A percentile compares a stretch with the other conserved stretches of the same genome.
Evolutionary conservation across 2,329 filamentous ascomycete species (phyloP).

Genomic region (Thelonectria blattea): DNA sequence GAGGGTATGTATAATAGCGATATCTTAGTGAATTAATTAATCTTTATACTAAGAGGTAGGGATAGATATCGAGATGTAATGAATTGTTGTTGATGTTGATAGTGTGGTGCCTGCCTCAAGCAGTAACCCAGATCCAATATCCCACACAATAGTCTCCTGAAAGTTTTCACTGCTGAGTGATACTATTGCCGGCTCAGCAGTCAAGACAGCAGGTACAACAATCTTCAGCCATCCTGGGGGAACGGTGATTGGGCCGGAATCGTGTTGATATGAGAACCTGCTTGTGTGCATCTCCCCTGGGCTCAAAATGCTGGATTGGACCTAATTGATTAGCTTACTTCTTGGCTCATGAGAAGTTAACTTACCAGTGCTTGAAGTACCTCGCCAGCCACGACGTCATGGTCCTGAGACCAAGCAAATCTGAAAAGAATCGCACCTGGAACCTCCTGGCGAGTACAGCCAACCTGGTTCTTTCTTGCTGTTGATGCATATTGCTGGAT

Average conservation of each 20-base stretch:
- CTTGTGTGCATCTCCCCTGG: background rate
- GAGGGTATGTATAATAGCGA: background rate
- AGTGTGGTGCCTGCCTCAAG: slow-evolving; percentile 3
- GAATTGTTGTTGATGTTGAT: background rate
- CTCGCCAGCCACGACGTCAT: background rate
- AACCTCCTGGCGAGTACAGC: background rate
- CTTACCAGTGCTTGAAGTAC: background rate
- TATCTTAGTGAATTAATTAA: background rate
- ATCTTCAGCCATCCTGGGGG: background rate
- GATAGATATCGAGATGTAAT: slow-evolving; percentile 9
- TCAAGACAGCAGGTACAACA: background rate
- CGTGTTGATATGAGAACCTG: background rate
- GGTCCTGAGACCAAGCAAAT: background rate
- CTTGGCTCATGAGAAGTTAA: background rate
- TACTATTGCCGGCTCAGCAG: background rate
- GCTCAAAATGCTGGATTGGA: slow-evolving; percentile 1
- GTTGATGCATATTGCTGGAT: background rate
- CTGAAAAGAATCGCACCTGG: background rate
- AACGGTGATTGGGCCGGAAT: background rate
- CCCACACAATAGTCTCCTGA: slow-evolving; percentile 1
- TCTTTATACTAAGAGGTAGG: background rate
- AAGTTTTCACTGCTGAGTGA: background rate
- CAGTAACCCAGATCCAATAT: slow-evolving; percentile 1
- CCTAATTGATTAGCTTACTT: slow-evolving; percentile 3
- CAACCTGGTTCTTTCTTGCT: background rate